These are phyloP conservation scores for Russula griseocarnosa DNA, from an alignment of 768 basidiomycete genomes.

Conservation along the genomic window DNA sequence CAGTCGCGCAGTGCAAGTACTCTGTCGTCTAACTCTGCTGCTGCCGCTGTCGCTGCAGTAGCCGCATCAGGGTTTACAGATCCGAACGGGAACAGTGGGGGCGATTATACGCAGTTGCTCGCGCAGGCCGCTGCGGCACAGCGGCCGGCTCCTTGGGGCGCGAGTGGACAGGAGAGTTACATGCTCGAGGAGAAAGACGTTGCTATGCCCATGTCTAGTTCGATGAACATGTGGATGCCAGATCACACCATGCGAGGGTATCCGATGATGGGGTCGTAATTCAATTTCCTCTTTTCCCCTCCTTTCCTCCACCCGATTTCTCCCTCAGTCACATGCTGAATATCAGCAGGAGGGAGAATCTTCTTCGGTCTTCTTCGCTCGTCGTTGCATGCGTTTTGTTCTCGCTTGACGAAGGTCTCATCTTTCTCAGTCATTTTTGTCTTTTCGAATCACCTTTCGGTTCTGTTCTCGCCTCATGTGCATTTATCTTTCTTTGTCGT, in stretches of 20 bases:
- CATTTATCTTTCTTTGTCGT: background rate
- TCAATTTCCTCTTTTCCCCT: too few species aligned
- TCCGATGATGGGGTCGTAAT: slow-evolving; percentile 17
- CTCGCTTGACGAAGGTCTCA: background rate
- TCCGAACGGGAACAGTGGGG: slow-evolving; percentile 17
- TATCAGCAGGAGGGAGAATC: background rate
- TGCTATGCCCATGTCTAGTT: slow-evolving; percentile 3
- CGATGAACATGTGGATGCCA: slow-evolving; percentile 22
- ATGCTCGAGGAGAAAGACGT: slow-evolving; percentile 64
- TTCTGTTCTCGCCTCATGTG: background rate
- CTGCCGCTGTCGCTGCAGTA: slow-evolving; percentile 10
- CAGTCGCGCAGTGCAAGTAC: slow-evolving; percentile 28
- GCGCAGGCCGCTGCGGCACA: slow-evolving; percentile 50
- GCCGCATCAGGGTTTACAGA: slow-evolving; percentile 3
- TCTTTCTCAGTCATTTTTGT: background rate
- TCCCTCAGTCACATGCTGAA: background rate
- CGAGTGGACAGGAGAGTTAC: slow-evolving; percentile 56
- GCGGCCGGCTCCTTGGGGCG: slow-evolving; percentile 52
- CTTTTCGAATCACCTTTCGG: background rate
- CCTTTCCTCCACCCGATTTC: too few species aligned
- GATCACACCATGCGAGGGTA: slow-evolving; percentile 23
- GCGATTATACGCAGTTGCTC: slow-evolving; percentile 52
- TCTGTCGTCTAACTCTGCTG: background rate
- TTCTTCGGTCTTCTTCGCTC: too few species aligned
- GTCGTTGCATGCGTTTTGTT: background rate